Evolutionary conservation across 441 rosid species (phyloP).

Genomic region (Omphalea diandra): DNA sequence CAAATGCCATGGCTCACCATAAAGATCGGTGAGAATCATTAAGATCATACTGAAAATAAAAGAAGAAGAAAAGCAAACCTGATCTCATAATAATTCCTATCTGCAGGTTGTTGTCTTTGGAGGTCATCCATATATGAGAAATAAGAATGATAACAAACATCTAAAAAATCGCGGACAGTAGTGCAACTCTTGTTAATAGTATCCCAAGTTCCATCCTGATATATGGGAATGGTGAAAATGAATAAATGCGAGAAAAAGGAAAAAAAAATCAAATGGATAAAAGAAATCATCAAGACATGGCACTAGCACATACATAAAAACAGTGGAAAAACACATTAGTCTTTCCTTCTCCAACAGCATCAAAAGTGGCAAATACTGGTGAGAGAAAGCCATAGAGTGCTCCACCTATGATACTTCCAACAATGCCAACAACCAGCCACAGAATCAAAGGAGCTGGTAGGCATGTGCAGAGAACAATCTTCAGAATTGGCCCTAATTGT

Average conservation of each 20-base stretch:
- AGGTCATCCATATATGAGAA: slow-evolving; percentile 73
- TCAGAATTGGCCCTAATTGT: slow-evolving; percentile 71
- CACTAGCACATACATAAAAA: slow-evolving; percentile 57
- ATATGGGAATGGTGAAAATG: slow-evolving; percentile 1
- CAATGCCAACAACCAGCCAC: slow-evolving; percentile 66
- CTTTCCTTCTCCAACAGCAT: slow-evolving; percentile 91
- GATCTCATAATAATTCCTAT: slow-evolving; percentile 71
- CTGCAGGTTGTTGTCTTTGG: slow-evolving; percentile 35
- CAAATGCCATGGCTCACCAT: not conserved
- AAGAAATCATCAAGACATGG: slow-evolving; percentile 3
- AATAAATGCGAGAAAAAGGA: slow-evolving; percentile 9
- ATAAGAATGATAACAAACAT: slow-evolving; percentile 79
- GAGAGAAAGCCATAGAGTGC: slow-evolving; percentile 75
- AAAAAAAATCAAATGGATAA: slow-evolving; percentile 10
- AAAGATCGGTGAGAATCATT: not conserved
- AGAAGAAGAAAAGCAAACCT: slow-evolving; percentile 43
- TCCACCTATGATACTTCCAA: slow-evolving; percentile 68
- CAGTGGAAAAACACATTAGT: slow-evolving; percentile 56
- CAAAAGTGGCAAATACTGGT: slow-evolving; percentile 90
- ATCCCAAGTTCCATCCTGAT: slow-evolving; percentile 94
- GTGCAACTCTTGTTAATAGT: slow-evolving; percentile 63
- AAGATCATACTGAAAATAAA: not conserved
- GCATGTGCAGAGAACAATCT: slow-evolving; percentile 63
- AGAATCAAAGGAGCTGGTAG: slow-evolving; percentile 48
- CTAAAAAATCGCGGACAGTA: slow-evolving; percentile 61